These are phyloP conservation scores for Tagetes erecta DNA, from an alignment of 129 eudicot genomes.

Conservation along the genomic window DNA sequence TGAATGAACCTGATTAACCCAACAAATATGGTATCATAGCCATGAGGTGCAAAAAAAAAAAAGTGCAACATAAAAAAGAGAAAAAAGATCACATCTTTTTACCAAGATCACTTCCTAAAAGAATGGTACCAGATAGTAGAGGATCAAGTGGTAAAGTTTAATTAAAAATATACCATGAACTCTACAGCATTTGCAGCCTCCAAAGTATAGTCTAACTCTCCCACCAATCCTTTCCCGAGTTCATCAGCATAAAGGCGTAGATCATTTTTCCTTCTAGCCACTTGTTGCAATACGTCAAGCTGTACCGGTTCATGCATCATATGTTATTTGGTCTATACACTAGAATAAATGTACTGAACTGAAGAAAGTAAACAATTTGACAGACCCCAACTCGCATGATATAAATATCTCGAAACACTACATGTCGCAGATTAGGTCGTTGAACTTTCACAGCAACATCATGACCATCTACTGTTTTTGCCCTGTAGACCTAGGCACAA, in stretches of 20 bases:
- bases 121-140: constrained; percentile 19
- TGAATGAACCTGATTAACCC: too few species aligned
- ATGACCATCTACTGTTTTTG: constrained; percentile 69
- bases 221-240: constrained; percentile 91
- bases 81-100: constrained; percentile 8
- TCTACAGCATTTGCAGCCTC: constrained; percentile 91
- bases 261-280: constrained; percentile 85
- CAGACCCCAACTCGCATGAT: constrained; percentile 97
- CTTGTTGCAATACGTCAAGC: constrained; percentile 77
- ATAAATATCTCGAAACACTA: constrained; percentile 84
- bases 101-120: constrained; percentile 21
- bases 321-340: constrained; percentile 30
- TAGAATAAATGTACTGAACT: constrained; percentile 23
- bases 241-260: constrained; percentile 94
- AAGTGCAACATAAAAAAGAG: not conserved
- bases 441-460: constrained; percentile 97
- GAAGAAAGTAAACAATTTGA: constrained; percentile 35
- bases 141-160: constrained; percentile 1
- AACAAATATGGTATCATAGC: constrained; percentile 3
- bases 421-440: constrained; percentile 85
- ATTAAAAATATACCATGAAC: constrained; percentile 56
- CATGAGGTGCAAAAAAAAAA: not conserved
- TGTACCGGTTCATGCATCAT: constrained; percentile 41
- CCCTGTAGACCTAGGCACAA: constrained; percentile 71
- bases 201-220: constrained; percentile 88